Conservation (phyloP, 2,329 filamentous ascomycete species). For the Orbilia brochopaga region DNA sequence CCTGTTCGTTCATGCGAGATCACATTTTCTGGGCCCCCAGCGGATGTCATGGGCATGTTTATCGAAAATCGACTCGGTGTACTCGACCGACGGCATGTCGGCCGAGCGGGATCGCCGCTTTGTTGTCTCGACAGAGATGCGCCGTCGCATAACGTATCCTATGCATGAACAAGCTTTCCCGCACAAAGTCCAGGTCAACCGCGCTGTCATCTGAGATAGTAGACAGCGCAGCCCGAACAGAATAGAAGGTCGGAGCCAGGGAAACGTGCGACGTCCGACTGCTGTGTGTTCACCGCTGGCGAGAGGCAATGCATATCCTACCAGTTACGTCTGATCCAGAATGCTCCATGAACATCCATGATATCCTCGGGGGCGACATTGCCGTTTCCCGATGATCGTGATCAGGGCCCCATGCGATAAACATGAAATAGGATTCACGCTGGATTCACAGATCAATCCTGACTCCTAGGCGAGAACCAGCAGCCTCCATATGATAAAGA, state of each 20-base stretch:
- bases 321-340: too few species aligned
- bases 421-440: too few species aligned
- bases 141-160: not conserved
- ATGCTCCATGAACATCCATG: too few species aligned
- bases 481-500: too few species aligned
- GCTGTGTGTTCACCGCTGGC: constrained; percentile 15
- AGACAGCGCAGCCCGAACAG: constrained; percentile 17
- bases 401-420: too few species aligned
- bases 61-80: not conserved
- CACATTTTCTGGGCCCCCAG: not conserved
- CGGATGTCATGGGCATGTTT: not conserved
- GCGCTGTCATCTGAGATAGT: too few species aligned
- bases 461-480: too few species aligned
- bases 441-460: too few species aligned
- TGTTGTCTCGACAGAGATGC: not conserved
- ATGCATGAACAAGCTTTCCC: constrained; percentile 14
- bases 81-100: not conserved
- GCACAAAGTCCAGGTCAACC: too few species aligned
- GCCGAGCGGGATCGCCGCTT: too few species aligned
- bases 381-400: too few species aligned
- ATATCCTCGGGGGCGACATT: too few species aligned
- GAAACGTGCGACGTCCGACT: constrained; percentile 18
- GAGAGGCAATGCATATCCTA: not conserved
- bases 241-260: constrained; percentile 41
- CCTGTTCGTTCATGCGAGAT: not conserved